phyloP scores from a whole-genome alignment of 495 filamentous ascomycete species.

The Aspergillus avenaceus region DNA sequence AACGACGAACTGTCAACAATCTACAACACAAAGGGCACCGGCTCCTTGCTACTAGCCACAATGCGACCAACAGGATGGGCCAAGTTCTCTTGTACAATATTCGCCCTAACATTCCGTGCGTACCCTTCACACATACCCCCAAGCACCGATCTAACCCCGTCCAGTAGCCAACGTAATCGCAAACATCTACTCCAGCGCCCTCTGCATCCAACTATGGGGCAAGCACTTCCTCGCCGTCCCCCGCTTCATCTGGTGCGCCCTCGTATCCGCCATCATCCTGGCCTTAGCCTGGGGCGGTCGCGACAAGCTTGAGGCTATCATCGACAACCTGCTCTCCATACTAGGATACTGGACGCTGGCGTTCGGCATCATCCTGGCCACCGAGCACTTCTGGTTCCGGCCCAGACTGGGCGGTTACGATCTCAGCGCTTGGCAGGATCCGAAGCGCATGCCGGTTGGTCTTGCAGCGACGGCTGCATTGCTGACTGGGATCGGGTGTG shows the following conservation, averaged over 20 bases:
- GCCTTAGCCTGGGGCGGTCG: conserved; percentile 27
- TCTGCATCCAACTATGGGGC: conserved; percentile 27
- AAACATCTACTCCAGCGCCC: conserved; percentile 24
- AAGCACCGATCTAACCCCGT: neutral
- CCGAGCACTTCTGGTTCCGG: conserved; percentile 14
- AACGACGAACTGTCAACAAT: neutral
- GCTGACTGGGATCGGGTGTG: conserved; percentile 5
- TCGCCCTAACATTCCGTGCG: conserved; percentile 9
- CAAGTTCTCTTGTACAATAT: conserved; percentile 7
- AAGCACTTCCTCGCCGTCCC: conserved; percentile 26
- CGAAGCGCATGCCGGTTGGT: conserved; percentile 8
- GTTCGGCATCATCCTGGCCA: conserved; percentile 12
- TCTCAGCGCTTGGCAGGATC: conserved; percentile 13
- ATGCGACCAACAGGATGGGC: conserved; percentile 3
- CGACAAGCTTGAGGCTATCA: conserved; percentile 19
- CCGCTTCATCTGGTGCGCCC: conserved; percentile 26
- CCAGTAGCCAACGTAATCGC: conserved; percentile 25
- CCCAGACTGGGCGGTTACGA: conserved; percentile 11
- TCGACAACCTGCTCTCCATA: conserved; percentile 26
- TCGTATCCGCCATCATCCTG: conserved; percentile 20
- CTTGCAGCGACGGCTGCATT: conserved; percentile 6
- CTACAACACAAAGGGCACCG: neutral
- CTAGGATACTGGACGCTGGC: conserved; percentile 28
- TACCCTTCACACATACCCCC: neutral
- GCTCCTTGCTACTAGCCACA: neutral